Evolutionary conservation across 139 green algal genomes (phyloP), one percentile per base, ranked within the genome.

Genomic region (Gonium pectorale): DNA sequence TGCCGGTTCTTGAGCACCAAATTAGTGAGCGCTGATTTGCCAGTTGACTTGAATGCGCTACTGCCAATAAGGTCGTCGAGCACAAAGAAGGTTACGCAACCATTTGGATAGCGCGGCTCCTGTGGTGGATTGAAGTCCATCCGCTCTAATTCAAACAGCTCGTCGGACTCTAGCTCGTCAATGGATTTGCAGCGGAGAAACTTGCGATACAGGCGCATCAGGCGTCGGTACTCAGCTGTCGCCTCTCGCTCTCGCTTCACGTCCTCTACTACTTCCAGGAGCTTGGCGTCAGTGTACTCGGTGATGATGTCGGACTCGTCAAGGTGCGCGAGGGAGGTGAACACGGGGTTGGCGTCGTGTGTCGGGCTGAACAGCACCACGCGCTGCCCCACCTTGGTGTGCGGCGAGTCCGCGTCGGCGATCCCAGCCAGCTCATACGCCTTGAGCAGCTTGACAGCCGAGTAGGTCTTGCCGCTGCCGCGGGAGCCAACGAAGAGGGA

Each of bases 271-370:
- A 40, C n/a, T 24, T 38, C 60, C 5, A 67, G n/a, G 11, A 67
- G n/a, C n/a, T 38, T 67, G 3, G 7, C n/a, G 15, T 67, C 60
- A 2, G n/a, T 40, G 60, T 67, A 67, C 4, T 38, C n/a, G n/a
- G 11, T 38, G n/a, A 67, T 38, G 5, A 38, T 26, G 29, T 67
- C 60, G 2, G 29, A 38, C n/a, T 67, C 60, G 22, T 67, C 60
- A 26, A 67, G n/a, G n/a, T 67, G 11, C n/a, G 7, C n/a, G n/a
- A 67, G n/a, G n/a, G 60, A 67, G 60, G n/a, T 67, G n/a, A 67
- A 67, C n/a, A 67, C 60, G 3, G 60, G 60, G 60, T 67, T 67
- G n/a, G 60, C 60, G 15, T 67, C 60, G 2, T 40, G 60, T 21
- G 60, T 67, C 5, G 60, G 60, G 60, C n/a, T 40, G n/a, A 67